Percentiles rank a stretch among this genome's conserved stretches.
Conservation (phyloP, 805 yeast genomes). For the Lipomyces kockii region DNA sequence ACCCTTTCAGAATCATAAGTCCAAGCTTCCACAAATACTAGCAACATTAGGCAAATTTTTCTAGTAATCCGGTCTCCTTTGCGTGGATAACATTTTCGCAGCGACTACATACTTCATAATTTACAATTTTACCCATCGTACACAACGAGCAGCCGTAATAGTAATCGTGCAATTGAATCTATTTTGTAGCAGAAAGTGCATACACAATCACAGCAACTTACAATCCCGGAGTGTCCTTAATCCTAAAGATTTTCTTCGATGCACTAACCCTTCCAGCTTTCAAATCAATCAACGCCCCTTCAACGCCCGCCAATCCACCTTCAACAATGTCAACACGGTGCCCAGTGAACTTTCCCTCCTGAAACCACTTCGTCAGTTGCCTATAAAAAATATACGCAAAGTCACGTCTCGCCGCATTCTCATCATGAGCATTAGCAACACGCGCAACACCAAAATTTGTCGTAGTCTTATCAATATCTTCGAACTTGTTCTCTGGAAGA, state of each 20-base stretch:
- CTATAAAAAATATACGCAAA: constrained; percentile 8
- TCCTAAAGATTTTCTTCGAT: constrained; percentile 16
- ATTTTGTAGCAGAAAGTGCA: neutral
- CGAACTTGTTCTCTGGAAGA: constrained; percentile 12
- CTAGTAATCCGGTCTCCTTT: neutral
- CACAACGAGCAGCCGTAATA: neutral
- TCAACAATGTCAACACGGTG: constrained; percentile 15
- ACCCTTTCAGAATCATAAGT: neutral
- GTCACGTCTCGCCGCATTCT: constrained; percentile 7
- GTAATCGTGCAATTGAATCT: too few species aligned
- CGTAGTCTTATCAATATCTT: neutral
- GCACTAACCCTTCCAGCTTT: constrained; percentile 12
- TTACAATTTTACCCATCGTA: neutral
- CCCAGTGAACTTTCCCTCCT: constrained; percentile 13
- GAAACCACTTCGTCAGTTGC: constrained; percentile 14
- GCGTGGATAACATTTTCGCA: neutral
- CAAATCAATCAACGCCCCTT: neutral
- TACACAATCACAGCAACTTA: neutral
- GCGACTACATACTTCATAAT: neutral
- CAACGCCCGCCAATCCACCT: constrained; percentile 21
- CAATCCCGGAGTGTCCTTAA: constrained; percentile 25
- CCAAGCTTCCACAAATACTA: neutral
- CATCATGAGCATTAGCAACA: constrained; percentile 15
- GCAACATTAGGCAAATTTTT: neutral
- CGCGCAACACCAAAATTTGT: neutral